phyloP scores from a whole-genome alignment of 2,329 filamentous ascomycete genomes.

The Penicillium sclerotigenum region DNA sequence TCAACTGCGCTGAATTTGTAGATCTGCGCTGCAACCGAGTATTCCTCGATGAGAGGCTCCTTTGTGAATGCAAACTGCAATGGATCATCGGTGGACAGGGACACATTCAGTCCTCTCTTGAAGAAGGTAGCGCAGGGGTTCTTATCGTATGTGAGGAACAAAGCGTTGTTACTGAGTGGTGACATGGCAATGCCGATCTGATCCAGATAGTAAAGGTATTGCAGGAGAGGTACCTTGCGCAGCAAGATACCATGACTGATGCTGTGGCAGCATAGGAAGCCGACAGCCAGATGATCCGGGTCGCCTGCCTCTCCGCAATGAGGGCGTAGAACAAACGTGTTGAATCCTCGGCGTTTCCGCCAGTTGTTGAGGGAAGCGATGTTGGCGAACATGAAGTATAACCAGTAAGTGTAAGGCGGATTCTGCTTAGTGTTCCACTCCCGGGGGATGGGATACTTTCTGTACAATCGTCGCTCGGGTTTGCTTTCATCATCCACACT shows the following conservation, averaged over 20 bases:
- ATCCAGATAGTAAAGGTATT: constrained; percentile 97
- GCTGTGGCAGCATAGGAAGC: constrained; percentile 88
- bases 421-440: constrained; percentile 92
- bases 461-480: constrained; percentile 86
- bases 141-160: constrained; percentile 93
- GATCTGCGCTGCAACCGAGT: constrained; percentile 95
- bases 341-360: constrained; percentile 88
- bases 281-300: constrained; percentile 90
- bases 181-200: constrained; percentile 99
- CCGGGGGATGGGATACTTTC: constrained; percentile 87
- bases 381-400: constrained; percentile 95
- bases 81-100: constrained; percentile 92
- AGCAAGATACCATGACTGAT: constrained; percentile 93
- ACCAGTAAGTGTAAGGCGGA: constrained; percentile 98
- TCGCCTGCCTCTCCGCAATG: constrained; percentile 97
- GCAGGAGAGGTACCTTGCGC: constrained; percentile 87
- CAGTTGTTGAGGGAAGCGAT: constrained; percentile 88
- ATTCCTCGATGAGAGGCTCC: constrained; percentile 95
- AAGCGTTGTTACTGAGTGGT: constrained; percentile 94
- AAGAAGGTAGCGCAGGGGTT: constrained; percentile 98
- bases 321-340: constrained; percentile 86
- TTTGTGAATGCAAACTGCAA: constrained; percentile 98
- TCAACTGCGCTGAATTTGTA: constrained; percentile 96
- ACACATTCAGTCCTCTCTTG: constrained; percentile 89
- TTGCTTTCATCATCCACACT: constrained; percentile 99